Conservation (phyloP, 2,329 filamentous ascomycete genomes). For the Fonsecaea monophora region DNA sequence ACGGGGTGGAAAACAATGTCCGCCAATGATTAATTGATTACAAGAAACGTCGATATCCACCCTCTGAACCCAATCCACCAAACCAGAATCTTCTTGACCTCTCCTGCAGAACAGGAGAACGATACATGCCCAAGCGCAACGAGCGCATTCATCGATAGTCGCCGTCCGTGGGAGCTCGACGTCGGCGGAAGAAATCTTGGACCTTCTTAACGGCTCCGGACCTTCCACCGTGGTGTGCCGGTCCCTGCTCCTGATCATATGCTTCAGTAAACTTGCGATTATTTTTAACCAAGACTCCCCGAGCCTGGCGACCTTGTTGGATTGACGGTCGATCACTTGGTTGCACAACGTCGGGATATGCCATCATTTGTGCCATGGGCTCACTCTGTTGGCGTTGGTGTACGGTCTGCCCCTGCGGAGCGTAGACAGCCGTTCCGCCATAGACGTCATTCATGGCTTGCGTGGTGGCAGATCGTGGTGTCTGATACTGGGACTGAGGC, state of each 20-base stretch:
- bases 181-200: slow-evolving; percentile 95
- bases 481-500: slow-evolving; percentile 35
- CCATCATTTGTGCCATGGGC: slow-evolving; percentile 39
- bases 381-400: slow-evolving; percentile 49
- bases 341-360: slow-evolving; percentile 51
- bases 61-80: slow-evolving; percentile 7
- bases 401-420: slow-evolving; percentile 33
- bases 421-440: slow-evolving; percentile 39
- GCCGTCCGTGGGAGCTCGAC: slow-evolving; percentile 31
- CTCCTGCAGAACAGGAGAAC: not conserved
- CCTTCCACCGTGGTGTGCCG: slow-evolving; percentile 75
- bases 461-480: slow-evolving; percentile 17
- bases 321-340: slow-evolving; percentile 48
- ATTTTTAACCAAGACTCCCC: slow-evolving; percentile 78
- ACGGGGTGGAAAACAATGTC: slow-evolving; percentile 21
- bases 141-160: slow-evolving; percentile 22
- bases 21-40: slow-evolving; percentile 34
- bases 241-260: slow-evolving; percentile 73
- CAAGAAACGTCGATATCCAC: slow-evolving; percentile 28
- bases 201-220: slow-evolving; percentile 88
- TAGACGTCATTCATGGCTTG: slow-evolving; percentile 38
- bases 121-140: slow-evolving; percentile 2
- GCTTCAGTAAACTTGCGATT: slow-evolving; percentile 86
- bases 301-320: slow-evolving; percentile 49
- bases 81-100: not conserved